Evolutionary conservation across 2,329 filamentous ascomycete genomes (phyloP), one percentile per base, ranked within the genome.

Genomic region (Exophiala calicioides): DNA sequence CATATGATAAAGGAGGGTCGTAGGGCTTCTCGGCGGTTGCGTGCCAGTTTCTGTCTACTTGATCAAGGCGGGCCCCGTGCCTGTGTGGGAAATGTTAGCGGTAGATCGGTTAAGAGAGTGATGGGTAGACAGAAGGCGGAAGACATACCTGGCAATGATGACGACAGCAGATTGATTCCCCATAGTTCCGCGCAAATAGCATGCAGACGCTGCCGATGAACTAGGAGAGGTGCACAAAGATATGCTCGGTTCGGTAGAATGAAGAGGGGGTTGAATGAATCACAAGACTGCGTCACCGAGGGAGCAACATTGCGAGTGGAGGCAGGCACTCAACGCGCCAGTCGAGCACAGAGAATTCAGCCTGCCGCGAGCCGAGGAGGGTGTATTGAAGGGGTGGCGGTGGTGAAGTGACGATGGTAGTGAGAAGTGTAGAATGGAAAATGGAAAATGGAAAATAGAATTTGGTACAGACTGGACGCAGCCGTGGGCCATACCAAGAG

Each of bases 1-100:
- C 88, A 64, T 96, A 97, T 2, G 90, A 95, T 47, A 98, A 77
- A 38, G 93, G 93, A 57, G 93, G 88, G 58, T 98, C 91, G 74
- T 97, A 98, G 2, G 93, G 93, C 4, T 89, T 90, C 1, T 90
- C 87, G 4, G 93, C 95, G 21, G 87, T 86, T 44, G 95, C 78
- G 67, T 96, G 89, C 93, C 93, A 98, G 67, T 88, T 82, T 65
- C 90, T 90, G 75, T 98, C 90, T 53, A 90, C 90, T 45, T 89
- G 89, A 67, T 98, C 93, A 47, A 98, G 84, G 58, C 93, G 86
- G 60, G 90, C 88, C 62, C 93, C 93, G 68, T 98, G 93, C 69
- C 93, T 84, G 50, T 34, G 34, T n/a, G 20, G 26, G 34, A 37
- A 20, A 26, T n/a, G 37, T 37, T 16, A 39, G 26, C 15, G 5